Percentiles rank a stretch among this genome's conserved stretches.
Conservation (phyloP, 148 eudicot species). For the Fagopyrum tataricum region DNA sequence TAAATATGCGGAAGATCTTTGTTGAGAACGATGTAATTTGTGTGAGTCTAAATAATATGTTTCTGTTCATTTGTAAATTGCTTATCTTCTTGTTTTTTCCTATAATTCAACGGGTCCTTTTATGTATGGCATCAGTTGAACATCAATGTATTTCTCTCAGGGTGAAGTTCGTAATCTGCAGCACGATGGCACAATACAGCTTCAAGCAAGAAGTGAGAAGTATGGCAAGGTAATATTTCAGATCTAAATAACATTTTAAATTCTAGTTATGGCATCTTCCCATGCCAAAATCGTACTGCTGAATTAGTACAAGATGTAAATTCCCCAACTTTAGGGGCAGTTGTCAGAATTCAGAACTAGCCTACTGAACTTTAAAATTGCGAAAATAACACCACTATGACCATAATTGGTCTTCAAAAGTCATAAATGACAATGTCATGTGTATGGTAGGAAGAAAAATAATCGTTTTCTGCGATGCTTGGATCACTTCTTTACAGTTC, state of each 20-base stretch:
- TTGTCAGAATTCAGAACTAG: too few species aligned
- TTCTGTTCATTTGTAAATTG: not conserved
- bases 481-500: too few species aligned
- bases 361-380: too few species aligned
- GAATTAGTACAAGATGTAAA: too few species aligned
- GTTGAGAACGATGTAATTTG: constrained; percentile 87
- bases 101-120: not conserved
- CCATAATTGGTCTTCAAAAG: too few species aligned
- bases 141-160: constrained; percentile 24
- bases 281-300: too few species aligned
- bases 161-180: constrained; percentile 90
- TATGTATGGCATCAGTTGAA: not conserved
- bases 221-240: constrained; percentile 73
- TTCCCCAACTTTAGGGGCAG: too few species aligned
- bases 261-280: not conserved
- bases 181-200: constrained; percentile 77
- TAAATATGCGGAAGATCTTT: constrained; percentile 84
- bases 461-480: too few species aligned
- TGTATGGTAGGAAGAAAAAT: too few species aligned
- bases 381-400: too few species aligned
- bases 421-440: too few species aligned
- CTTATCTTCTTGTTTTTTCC: not conserved
- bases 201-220: constrained; percentile 94
- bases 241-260: not conserved
- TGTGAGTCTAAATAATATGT: constrained; percentile 38